Evolutionary conservation across 2,329 filamentous ascomycete genomes (phyloP).

Genomic region (Aspergillus sp.): DNA sequence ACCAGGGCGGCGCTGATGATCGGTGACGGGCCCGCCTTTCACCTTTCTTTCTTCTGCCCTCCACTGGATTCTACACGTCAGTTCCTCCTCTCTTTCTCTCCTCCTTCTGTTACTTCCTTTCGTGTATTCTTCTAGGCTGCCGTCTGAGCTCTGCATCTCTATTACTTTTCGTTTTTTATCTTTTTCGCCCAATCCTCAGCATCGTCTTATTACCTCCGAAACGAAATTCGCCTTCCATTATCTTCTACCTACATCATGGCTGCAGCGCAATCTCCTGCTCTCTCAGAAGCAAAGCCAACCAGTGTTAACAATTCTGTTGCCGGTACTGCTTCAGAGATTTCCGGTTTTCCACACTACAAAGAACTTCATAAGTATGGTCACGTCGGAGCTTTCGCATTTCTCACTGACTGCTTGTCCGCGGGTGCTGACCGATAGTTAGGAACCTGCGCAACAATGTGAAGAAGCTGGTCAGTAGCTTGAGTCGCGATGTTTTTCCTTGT

Average conservation of each 20-base stretch:
- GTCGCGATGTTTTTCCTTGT: constrained; percentile 2
- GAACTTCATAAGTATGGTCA: constrained; percentile 81
- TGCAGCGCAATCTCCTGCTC: constrained; percentile 63
- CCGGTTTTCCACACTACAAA: constrained; percentile 77
- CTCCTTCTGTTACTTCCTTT: constrained; percentile 11
- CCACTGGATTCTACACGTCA: constrained; percentile 17
- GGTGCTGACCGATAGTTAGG: constrained; percentile 49
- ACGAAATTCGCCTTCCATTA: background rate
- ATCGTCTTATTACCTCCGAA: background rate
- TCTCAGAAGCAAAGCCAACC: constrained; percentile 65
- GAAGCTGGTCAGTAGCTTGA: constrained; percentile 71
- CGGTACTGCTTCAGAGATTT: constrained; percentile 60
- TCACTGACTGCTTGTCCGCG: background rate
- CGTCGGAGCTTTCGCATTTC: background rate
- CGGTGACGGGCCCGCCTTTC: constrained; percentile 35
- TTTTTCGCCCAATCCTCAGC: constrained; percentile 3
- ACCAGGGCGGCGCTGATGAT: constrained; percentile 19
- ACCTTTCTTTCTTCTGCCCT: constrained; percentile 19
- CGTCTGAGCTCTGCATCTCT: background rate
- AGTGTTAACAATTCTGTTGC: constrained; percentile 50
- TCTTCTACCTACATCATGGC: constrained; percentile 51
- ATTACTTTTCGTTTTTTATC: background rate
- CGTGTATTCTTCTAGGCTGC: background rate
- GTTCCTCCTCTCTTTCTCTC: constrained; percentile 11
- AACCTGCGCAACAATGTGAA: constrained; percentile 90